These are phyloP conservation scores for Beauveria asiatica DNA, from an alignment of 2,329 filamentous ascomycete genomes.

Conservation along the genomic window DNA sequence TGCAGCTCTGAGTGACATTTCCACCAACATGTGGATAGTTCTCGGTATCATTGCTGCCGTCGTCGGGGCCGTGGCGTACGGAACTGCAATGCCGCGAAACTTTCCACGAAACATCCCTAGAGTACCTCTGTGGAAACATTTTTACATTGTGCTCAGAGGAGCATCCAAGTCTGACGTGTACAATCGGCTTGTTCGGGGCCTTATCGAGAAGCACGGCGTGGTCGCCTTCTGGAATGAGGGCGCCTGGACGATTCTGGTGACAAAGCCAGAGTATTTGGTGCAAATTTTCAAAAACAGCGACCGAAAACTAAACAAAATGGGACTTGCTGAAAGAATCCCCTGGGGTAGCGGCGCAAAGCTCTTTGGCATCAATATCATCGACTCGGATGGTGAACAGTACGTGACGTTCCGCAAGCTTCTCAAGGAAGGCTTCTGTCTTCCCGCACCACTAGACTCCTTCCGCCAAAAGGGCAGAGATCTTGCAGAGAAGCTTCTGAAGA, in stretches of 20 bases:
- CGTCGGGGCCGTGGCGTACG: background rate
- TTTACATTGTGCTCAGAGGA: background rate
- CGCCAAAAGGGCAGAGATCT: background rate
- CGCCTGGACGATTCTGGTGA: background rate
- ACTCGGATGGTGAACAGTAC: conserved; percentile 1
- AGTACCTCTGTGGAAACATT: background rate
- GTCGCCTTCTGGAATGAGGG: conserved; percentile 2
- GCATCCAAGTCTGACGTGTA: background rate
- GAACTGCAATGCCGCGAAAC: background rate
- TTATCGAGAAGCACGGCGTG: conserved; percentile 1
- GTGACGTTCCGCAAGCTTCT: background rate
- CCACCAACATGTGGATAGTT: background rate
- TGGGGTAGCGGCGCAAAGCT: background rate
- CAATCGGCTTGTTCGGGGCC: background rate
- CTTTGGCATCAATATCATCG: conserved; percentile 4
- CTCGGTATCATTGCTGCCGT: background rate
- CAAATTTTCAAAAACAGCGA: conserved; percentile 1
- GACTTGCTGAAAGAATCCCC: background rate
- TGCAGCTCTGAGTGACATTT: background rate
- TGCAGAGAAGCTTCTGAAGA: background rate
- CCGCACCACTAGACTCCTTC: background rate
- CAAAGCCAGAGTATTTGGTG: background rate
- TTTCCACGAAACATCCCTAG: background rate
- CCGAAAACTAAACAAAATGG: background rate
- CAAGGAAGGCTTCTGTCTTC: background rate